Conservation (phyloP, 306 rosid species). For the Luffa aegyptiaca region DNA sequence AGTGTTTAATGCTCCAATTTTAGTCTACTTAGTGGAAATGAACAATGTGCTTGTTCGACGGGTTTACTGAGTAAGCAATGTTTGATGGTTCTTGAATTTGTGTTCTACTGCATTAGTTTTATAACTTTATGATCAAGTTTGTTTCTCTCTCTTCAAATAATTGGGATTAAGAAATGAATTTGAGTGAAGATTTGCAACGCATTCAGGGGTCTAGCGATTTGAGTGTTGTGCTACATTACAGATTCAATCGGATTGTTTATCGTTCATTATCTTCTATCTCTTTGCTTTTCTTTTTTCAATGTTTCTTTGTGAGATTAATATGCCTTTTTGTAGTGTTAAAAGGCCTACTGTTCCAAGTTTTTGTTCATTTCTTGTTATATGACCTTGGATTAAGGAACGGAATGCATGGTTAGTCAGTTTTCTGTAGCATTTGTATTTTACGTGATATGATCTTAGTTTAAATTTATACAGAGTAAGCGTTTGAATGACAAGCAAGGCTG, state of each 20-base stretch:
- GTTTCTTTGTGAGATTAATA: neutral
- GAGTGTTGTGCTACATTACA: neutral
- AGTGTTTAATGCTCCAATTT: neutral
- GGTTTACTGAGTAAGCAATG: neutral
- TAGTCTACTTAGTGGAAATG: neutral
- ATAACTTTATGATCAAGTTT: neutral
- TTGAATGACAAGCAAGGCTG: constrained; percentile 80
- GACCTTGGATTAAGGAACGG: neutral
- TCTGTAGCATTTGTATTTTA: neutral
- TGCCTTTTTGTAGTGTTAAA: neutral
- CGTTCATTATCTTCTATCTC: neutral
- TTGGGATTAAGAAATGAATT: neutral
- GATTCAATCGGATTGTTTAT: neutral
- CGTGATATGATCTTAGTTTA: neutral
- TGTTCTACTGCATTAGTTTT: neutral
- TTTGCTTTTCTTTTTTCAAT: neutral
- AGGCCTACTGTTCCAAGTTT: neutral
- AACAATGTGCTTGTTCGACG: neutral
- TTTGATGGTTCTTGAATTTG: neutral
- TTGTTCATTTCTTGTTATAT: neutral
- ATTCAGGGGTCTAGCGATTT: neutral
- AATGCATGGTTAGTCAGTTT: neutral
- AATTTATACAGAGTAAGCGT: constrained; percentile 44
- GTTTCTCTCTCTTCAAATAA: neutral
- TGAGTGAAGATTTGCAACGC: neutral